Base-by-base conservation (phyloP, 2,329 filamentous ascomycete genomes). In the Paraconiothyrium sp. region DNA sequence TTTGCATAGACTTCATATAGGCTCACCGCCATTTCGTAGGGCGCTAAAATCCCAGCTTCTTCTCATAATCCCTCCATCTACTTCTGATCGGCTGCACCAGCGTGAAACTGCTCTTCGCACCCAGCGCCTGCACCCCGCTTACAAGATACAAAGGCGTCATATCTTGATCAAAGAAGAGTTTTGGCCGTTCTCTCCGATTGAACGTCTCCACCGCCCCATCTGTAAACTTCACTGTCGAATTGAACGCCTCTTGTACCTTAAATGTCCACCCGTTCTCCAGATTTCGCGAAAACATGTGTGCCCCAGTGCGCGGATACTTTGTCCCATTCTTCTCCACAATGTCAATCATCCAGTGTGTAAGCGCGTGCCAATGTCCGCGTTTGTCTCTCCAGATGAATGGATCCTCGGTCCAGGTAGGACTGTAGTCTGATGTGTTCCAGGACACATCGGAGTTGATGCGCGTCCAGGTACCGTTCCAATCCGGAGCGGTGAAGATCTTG, bases 121-220 rank as follows among this genome's bases (percentile, higher is more conserved):
- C 69, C 46, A 78, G 72, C 60, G 80, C 78, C 60, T 85, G 83
- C 51, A 85, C 83, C 0, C 83, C 83, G 37, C 78, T 85, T 1
- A 80, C 72, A 61, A 85, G 54, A 57, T 83, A 83, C 46, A 85
- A 61, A 2, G 83, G 83, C 14, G 76, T 82, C 75, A 83, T 74
- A n/a, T 77, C 59, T 0, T 80, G 79, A 60, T 85, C 83, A 1
- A 85, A 84, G 55, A 80, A 83, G 5, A 85, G 51, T 73, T 84
- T 83, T 0, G 83, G 82, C 2, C 84, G 71, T 64, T 85, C 83
- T 13, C 83, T 69, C 2, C 84, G 75, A 54, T 81, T 80, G 39
- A 80, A 82, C 4, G 77, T 72, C 47, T 76, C 72, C 27, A 62
- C 69, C 0, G 72, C 72, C 0, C 83, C 83, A 63, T 85, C 83